Evolutionary conservation across 768 basidiomycete species (phyloP), one percentile per base, ranked within the genome.

Genomic region (Gloeopeniophorella convolvens): DNA sequence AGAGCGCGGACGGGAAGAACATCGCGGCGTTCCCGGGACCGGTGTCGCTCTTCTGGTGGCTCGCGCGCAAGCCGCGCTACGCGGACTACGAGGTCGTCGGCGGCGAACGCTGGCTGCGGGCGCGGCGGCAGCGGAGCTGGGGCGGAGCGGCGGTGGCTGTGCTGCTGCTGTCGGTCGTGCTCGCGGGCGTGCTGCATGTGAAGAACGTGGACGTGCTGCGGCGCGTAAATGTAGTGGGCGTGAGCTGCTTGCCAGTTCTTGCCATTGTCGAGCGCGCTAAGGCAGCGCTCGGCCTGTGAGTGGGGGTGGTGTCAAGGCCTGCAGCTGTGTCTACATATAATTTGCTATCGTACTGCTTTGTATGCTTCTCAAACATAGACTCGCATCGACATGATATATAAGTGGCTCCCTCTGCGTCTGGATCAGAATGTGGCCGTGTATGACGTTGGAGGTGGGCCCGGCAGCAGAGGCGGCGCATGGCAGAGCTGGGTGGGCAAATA

Each of bases 1-100:
- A 63, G 37, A 68, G 65, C 64, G 31, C 45, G 40, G 55, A 52
- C 9, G 70, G 68, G 10, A 73, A 71, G 58, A 72, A 74, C 40
- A 54, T 74, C 24, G 71, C 70, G 13, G 76, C 70, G 10, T 82
- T 80, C 63, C 80, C 80, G 35, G 80, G 80, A 11, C 70, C 74
- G 8, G 70, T 75, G 39, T 48, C 64, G 9, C 62, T 75, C 27
- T 75, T 77, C 58, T 79, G 78, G 78, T 78, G 76, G 76, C 63
- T 75, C 37, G 64, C 63, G 37, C 70, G 72, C 21, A 60, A 51
- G 23, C 72, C 72, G 6, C 58, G 59, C 26, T 80, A 74, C 75
- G 61, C 66, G 16, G 60, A 70, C 34, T 80, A 74, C 60, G 60
- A 60, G 28, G 67, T 64, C 18, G 68, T 72, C 18, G 71, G 66